These are phyloP conservation scores for Elsinoe ampelina DNA, from an alignment of 2,329 filamentous ascomycete species.

Conservation along the genomic window DNA sequence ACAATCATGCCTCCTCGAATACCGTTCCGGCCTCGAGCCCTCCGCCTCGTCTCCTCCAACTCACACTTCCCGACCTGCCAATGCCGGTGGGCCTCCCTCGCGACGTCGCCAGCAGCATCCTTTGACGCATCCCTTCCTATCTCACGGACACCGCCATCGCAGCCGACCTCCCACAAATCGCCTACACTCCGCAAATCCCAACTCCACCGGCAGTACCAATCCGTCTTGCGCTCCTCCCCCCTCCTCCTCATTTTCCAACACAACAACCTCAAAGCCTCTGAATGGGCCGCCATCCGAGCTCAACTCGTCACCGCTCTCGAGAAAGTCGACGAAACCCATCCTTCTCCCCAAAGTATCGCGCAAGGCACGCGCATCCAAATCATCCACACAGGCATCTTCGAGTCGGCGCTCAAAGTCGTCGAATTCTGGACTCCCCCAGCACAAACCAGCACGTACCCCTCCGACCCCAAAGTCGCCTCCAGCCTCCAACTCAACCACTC, in stretches of 20 bases:
- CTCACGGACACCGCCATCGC: constrained; percentile 50
- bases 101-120: constrained; percentile 43
- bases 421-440: constrained; percentile 57
- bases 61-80: constrained; percentile 26
- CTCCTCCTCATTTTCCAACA: constrained; percentile 80
- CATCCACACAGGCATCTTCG: constrained; percentile 81
- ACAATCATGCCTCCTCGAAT: constrained; percentile 45
- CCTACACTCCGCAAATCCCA: constrained; percentile 86
- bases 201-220: constrained; percentile 76
- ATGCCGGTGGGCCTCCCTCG: constrained; percentile 41
- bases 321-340: constrained; percentile 59
- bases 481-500: constrained; percentile 28
- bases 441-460: constrained; percentile 17
- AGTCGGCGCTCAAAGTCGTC: constrained; percentile 71
- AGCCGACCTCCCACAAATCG: constrained; percentile 80
- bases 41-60: constrained; percentile 24
- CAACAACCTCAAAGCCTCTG: constrained; percentile 63
- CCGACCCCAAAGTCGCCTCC: constrained; percentile 26
- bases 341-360: constrained; percentile 44
- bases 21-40: constrained; percentile 31
- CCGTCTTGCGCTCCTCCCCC: constrained; percentile 74
- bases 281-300: constrained; percentile 64
- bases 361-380: constrained; percentile 59
- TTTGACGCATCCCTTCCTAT: constrained; percentile 40
- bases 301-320: constrained; percentile 54